A percentile compares a stretch with the other conserved stretches of the same genome.
phyloP scores from a whole-genome alignment of 2,329 filamentous ascomycete species.

The Leptographium lundbergii region DNA sequence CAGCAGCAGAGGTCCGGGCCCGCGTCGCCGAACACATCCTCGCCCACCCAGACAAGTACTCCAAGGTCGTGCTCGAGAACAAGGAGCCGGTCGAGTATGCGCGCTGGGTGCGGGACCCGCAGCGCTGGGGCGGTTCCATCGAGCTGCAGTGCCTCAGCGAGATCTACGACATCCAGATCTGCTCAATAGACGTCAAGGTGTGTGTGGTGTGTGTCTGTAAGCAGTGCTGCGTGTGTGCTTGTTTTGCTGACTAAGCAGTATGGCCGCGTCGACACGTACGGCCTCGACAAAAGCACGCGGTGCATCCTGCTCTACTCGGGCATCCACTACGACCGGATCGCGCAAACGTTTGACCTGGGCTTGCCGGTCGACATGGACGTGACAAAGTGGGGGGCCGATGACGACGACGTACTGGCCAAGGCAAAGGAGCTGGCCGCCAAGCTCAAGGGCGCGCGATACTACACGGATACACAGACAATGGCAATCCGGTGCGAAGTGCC shows the following conservation, averaged over 20 bases:
- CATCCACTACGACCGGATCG: conserved; percentile 87
- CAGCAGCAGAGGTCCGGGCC: conserved; percentile 49
- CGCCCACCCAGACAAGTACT: conserved; percentile 58
- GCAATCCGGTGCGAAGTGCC: conserved; percentile 59
- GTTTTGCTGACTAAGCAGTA: conserved; percentile 8
- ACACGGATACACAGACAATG: conserved; percentile 75
- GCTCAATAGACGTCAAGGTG: conserved; percentile 65
- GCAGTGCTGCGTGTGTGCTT: background rate
- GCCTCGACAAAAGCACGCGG: conserved; percentile 55
- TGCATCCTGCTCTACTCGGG: conserved; percentile 83
- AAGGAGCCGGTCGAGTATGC: conserved; percentile 64
- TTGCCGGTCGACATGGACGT: conserved; percentile 64
- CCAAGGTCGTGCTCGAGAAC: conserved; percentile 59
- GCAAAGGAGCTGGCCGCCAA: conserved; percentile 52
- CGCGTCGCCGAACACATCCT: conserved; percentile 72
- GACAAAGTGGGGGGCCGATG: conserved; percentile 38
- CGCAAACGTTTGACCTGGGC: conserved; percentile 49
- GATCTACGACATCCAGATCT: conserved; percentile 76
- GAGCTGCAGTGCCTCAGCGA: conserved; percentile 77
- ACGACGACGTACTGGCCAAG: conserved; percentile 57
- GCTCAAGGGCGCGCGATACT: conserved; percentile 64
- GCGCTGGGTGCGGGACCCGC: conserved; percentile 63
- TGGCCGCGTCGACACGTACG: conserved; percentile 55
- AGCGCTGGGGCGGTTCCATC: conserved; percentile 85
- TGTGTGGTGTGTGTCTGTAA: background rate